Base-by-base conservation (phyloP, 1,284 basidiomycete species). In the Butyriboletus appendiculatus region DNA sequence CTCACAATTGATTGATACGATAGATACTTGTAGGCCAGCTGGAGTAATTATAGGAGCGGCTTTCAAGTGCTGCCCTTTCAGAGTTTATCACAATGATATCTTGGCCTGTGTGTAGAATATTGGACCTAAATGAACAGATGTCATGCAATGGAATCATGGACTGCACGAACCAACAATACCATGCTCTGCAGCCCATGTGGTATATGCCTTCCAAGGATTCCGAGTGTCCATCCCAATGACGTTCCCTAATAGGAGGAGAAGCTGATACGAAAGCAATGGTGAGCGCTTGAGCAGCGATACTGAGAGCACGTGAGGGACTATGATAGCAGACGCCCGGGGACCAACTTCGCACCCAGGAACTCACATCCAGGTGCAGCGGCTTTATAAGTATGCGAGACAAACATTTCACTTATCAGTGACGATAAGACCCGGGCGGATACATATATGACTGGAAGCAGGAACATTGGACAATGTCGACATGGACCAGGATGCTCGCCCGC, bases 21-120 rank as follows among this genome's bases (percentile, higher is more conserved):
- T 37, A 49, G 32, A 56, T 28, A 5, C 40, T 50, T 6, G 41
- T 9, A 9, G 60, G 60, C 10, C 58, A 32, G 32, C 53, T 59
- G 12, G 59, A 60, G 34, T 62, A 57, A 32, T 54, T 59, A 8
- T 49, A n/a, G 28, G 59, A 59, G 18, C 59, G 57, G 11, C 42
- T 44, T 18, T 45, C 54, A 39, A 61, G 46, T 0, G 53, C 59
- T 50, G 43, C 55, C 38, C 30, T 30, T 43, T 62, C 52, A 10
- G 60, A 61, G 18, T 59, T 60, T 28, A 60, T 47, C 15, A 61
- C 33, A 45, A 57, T 24, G 51, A 52, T 40, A 53, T 48, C 51
- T 55, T 49, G 50, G 44, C 41, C 33, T 53, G 41, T 37, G 47
- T 59, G 22, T 56, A 50, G 10, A 60, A 15, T 11, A 62, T 16